A percentile compares a stretch with the other conserved stretches of the same genome.
phyloP scores from a whole-genome alignment of 805 yeast species.

The Isabelozyma heimii region DNA sequence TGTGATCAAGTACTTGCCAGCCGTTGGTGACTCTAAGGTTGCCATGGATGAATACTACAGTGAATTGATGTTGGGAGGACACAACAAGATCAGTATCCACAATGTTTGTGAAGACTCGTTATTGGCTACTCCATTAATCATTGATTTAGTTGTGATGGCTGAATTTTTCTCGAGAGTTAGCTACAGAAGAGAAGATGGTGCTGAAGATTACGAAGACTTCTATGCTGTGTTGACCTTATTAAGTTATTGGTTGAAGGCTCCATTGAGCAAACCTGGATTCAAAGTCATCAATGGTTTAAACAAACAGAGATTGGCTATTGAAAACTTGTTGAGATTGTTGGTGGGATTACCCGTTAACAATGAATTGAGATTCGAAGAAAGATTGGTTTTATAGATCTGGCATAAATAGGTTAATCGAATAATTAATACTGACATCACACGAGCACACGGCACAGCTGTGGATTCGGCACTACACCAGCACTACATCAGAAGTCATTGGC shows the following conservation, averaged over 20 bases:
- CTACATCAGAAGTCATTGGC: too few species aligned
- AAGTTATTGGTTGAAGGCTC: constrained; percentile 96
- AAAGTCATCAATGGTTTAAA: constrained; percentile 90
- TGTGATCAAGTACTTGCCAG: constrained; percentile 89
- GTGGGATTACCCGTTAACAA: constrained; percentile 88
- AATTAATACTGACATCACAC: too few species aligned
- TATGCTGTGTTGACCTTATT: constrained; percentile 85
- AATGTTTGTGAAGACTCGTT: constrained; percentile 96
- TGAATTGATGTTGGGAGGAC: constrained; percentile 97
- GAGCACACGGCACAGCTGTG: too few species aligned
- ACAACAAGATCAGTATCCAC: constrained; percentile 89
- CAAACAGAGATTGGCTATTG: constrained; percentile 91
- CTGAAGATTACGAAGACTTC: constrained; percentile 56
- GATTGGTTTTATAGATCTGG: constrained; percentile 40
- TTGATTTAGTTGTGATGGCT: constrained; percentile 85
- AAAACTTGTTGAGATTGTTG: constrained; percentile 83
- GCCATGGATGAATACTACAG: constrained; percentile 99
- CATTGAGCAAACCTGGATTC: constrained; percentile 86
- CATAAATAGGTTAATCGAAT: neutral
- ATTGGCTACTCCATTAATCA: constrained; percentile 90
- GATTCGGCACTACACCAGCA: too few species aligned
- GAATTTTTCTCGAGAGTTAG: constrained; percentile 87
- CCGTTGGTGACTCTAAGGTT: constrained; percentile 94
- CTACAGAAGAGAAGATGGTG: constrained; percentile 54
- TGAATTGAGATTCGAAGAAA: constrained; percentile 93